Conservation (phyloP, 768 basidiomycete genomes). For the Leccinum uliginosum region DNA sequence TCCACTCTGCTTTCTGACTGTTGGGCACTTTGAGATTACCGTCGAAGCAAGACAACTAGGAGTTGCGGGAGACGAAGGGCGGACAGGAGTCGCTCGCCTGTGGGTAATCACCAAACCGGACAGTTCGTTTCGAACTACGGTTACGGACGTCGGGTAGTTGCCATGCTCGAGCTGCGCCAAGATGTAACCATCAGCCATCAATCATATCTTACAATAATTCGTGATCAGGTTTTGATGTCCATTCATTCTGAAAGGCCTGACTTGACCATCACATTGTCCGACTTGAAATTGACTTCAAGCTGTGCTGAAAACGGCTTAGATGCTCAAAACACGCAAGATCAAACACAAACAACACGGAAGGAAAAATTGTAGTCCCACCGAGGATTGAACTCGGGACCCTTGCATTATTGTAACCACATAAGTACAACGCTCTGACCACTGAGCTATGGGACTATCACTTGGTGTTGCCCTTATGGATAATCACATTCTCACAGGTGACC, state of each 20-base stretch:
- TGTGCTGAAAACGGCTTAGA: not conserved
- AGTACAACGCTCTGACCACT: constrained; percentile 63
- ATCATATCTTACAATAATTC: not conserved
- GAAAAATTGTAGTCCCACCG: constrained; percentile 52
- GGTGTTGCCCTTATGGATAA: fast-evolving
- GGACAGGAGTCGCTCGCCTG: constrained; percentile 22
- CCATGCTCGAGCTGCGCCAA: not conserved
- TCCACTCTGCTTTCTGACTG: constrained; percentile 69
- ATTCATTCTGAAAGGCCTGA: not conserved
- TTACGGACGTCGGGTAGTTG: not conserved
- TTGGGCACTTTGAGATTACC: constrained; percentile 54
- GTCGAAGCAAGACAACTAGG: constrained; percentile 34
- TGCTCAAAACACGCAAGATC: not conserved
- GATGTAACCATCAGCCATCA: not conserved
- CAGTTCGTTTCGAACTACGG: not conserved
- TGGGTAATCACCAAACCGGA: constrained; percentile 13
- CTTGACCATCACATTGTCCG: not conserved
- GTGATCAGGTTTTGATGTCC: not conserved
- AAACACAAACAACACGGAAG: not conserved
- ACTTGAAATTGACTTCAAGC: not conserved
- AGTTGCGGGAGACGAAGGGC: constrained; percentile 6
- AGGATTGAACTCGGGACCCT: constrained; percentile 63
- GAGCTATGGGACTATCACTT: constrained; percentile 48
- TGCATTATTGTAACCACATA: constrained; percentile 54
- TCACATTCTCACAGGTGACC: not conserved